These are phyloP conservation scores for Chrysoporthe deuterocubensis DNA, from an alignment of 2,329 filamentous ascomycete genomes.

Conservation along the genomic window DNA sequence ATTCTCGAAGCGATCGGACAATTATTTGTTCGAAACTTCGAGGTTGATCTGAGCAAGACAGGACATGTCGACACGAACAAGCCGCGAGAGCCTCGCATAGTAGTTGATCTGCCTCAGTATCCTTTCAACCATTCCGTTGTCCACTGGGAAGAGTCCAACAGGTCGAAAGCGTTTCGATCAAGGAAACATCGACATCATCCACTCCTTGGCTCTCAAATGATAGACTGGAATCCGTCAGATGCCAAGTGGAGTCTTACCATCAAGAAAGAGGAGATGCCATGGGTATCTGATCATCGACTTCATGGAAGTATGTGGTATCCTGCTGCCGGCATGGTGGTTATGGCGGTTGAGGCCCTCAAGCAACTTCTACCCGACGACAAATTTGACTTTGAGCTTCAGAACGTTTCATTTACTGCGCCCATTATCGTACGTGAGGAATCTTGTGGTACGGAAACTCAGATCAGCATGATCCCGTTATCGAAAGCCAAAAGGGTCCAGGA, in stretches of 20 bases:
- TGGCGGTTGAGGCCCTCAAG: constrained; percentile 52
- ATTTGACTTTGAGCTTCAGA: constrained; percentile 49
- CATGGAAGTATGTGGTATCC: constrained; percentile 61
- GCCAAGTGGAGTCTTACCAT: constrained; percentile 55
- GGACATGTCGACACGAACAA: too few species aligned
- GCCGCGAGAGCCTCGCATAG: not conserved
- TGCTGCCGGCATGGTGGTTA: constrained; percentile 54
- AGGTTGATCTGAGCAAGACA: too few species aligned
- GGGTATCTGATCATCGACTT: constrained; percentile 61
- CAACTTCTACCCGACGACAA: constrained; percentile 39
- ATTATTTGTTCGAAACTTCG: too few species aligned
- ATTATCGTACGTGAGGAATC: constrained; percentile 2
- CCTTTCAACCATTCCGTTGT: constrained; percentile 18
- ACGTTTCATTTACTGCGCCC: constrained; percentile 37
- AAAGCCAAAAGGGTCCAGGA: not conserved
- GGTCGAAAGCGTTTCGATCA: constrained; percentile 18
- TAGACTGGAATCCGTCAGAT: constrained; percentile 48
- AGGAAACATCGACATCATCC: constrained; percentile 45
- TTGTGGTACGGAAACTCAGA: not conserved
- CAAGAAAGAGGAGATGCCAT: constrained; percentile 54
- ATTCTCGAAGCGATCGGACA: too few species aligned
- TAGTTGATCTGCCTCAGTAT: constrained; percentile 18
- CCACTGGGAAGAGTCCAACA: constrained; percentile 18
- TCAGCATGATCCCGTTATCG: not conserved
- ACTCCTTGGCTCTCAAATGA: constrained; percentile 49